phyloP scores from a whole-genome alignment of 2,329 filamentous ascomycete species.

The Zymoseptoria ardabiliae region DNA sequence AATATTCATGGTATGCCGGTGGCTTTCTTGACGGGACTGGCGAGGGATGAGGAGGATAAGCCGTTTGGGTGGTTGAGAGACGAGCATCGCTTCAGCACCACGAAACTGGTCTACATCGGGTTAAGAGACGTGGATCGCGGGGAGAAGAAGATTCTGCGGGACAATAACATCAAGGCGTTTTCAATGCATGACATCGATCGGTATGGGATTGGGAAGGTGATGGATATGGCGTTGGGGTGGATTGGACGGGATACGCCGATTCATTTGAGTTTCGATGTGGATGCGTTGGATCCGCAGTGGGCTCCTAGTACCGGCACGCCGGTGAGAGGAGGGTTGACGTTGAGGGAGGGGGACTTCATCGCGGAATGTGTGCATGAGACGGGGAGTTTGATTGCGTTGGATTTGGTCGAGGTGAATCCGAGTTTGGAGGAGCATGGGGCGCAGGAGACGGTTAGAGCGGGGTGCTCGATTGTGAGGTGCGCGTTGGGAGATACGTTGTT shows the following conservation, averaged over 20 bases:
- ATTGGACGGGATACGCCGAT: conserved; percentile 93
- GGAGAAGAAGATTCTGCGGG: conserved; percentile 85
- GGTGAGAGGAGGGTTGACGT: conserved; percentile 83
- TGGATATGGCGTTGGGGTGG: conserved; percentile 97
- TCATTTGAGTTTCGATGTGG: conserved; percentile 94
- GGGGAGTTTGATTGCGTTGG: conserved; percentile 50
- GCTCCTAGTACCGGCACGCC: conserved; percentile 93
- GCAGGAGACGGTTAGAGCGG: conserved; percentile 79
- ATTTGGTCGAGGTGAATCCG: conserved; percentile 50
- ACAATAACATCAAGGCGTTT: conserved; percentile 89
- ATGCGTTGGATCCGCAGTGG: conserved; percentile 92
- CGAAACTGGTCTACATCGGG: conserved; percentile 95
- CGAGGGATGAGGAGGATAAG: conserved; percentile 60
- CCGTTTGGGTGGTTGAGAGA: conserved; percentile 84
- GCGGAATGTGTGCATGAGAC: conserved; percentile 59
- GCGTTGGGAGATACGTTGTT: conserved; percentile 86
- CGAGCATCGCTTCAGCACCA: conserved; percentile 61
- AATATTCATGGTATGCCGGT: conserved; percentile 99
- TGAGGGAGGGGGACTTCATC: conserved; percentile 95
- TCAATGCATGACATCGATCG: conserved; percentile 98
- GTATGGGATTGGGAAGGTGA: conserved; percentile 87
- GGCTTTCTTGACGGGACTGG: conserved; percentile 79
- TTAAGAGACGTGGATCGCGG: conserved; percentile 85
- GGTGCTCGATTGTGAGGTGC: conserved; percentile 84
- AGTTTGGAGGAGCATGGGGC: conserved; percentile 53